phyloP scores from a whole-genome alignment of 2,329 filamentous ascomycete species.

The Sarocladiaceae sp. region DNA sequence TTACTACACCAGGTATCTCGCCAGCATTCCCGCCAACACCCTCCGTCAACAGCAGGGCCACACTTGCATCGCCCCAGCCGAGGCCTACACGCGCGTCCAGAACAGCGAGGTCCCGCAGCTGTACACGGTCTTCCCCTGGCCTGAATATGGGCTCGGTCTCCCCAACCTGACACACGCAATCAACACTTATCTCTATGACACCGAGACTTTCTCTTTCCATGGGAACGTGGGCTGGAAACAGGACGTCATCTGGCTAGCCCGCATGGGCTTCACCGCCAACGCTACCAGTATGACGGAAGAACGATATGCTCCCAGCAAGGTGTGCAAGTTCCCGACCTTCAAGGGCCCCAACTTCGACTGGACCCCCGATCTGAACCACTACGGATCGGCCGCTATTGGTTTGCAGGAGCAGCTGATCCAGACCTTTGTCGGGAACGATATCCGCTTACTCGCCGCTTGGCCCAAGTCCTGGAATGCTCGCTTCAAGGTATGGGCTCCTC shows the following conservation, averaged over 20 bases:
- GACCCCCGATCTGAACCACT: constrained; percentile 10
- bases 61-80: constrained; percentile 8
- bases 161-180: constrained; percentile 9
- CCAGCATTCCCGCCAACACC: constrained; percentile 5
- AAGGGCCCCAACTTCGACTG: constrained; percentile 11
- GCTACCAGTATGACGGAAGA: constrained; percentile 7
- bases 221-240: constrained; percentile 9
- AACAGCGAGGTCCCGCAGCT: constrained; percentile 9
- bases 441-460: constrained; percentile 8
- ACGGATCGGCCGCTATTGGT: constrained; percentile 8
- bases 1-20: constrained; percentile 6
- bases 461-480: constrained; percentile 7
- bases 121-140: constrained; percentile 10
- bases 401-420: constrained; percentile 10
- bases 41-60: constrained; percentile 6
- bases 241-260: constrained; percentile 11
- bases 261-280: constrained; percentile 10
- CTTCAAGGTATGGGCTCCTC: constrained; percentile 10
- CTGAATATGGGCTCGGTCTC: constrained; percentile 8
- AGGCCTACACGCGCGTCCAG: constrained; percentile 8
- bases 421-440: constrained; percentile 7
- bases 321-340: constrained; percentile 11
- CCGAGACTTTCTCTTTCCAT: constrained; percentile 8
- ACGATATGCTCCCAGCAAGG: constrained; percentile 6
- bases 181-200: constrained; percentile 9